These are phyloP conservation scores for Patellaria atrata DNA, from an alignment of 495 filamentous ascomycete species.

Conservation along the genomic window DNA sequence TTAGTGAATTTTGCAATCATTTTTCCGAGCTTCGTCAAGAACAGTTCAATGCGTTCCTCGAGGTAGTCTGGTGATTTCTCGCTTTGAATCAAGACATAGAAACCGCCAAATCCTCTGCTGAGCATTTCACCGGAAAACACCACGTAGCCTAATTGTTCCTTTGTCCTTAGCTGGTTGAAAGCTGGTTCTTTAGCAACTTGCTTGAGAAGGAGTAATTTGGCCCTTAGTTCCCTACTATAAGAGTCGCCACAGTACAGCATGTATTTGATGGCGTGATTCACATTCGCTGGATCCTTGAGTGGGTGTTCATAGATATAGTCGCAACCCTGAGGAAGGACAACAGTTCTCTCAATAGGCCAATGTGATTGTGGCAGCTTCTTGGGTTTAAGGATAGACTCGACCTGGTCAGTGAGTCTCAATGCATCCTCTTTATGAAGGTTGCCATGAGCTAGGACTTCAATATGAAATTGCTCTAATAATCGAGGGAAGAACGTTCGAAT, in stretches of 20 bases:
- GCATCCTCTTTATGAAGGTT: slow-evolving; percentile 96
- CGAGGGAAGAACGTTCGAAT: slow-evolving; percentile 67
- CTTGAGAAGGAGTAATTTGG: slow-evolving; percentile 69
- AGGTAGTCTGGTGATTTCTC: slow-evolving; percentile 72
- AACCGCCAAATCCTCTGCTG: slow-evolving; percentile 59
- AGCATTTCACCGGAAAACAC: slow-evolving; percentile 70
- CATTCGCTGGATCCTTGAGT: slow-evolving; percentile 77
- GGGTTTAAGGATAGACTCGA: slow-evolving; percentile 68
- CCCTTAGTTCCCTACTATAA: slow-evolving; percentile 47
- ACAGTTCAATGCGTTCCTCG: slow-evolving; percentile 73
- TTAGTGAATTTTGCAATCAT: slow-evolving; percentile 62
- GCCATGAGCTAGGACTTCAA: slow-evolving; percentile 79
- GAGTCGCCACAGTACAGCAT: slow-evolving; percentile 66
- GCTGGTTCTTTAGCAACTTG: slow-evolving; percentile 87
- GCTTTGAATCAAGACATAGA: slow-evolving; percentile 86
- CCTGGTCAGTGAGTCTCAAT: slow-evolving; percentile 65
- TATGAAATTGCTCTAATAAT: slow-evolving; percentile 67
- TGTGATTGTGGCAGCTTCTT: slow-evolving; percentile 60
- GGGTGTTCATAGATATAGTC: slow-evolving; percentile 70
- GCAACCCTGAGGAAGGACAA: slow-evolving; percentile 62
- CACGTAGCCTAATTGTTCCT: slow-evolving; percentile 95
- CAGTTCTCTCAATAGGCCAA: slow-evolving; percentile 61
- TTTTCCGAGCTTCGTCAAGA: slow-evolving; percentile 50
- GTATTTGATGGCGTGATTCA: slow-evolving; percentile 96
- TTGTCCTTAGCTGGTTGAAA: slow-evolving; percentile 88